Evolutionary conservation across 2,329 filamentous ascomycete genomes (phyloP).

Genomic region (Neurospora sp.): DNA sequence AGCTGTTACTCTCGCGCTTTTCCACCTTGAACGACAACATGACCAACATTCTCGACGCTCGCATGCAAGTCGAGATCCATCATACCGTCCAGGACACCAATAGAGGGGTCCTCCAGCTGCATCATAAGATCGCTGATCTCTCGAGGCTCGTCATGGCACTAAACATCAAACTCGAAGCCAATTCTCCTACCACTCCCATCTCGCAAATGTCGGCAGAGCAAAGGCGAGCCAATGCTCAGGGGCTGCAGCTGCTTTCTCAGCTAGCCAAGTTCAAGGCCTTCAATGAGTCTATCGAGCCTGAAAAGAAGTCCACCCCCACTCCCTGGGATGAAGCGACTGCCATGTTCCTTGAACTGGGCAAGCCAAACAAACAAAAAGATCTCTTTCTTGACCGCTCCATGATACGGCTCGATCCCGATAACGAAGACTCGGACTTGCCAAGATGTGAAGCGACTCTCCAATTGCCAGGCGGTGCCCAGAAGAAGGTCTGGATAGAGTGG

Average conservation of each 20-base stretch:
- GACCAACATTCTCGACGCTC: conserved; percentile 36
- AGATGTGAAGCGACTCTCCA: conserved; percentile 31
- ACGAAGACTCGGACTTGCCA: conserved; percentile 24
- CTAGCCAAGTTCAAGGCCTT: conserved; percentile 42
- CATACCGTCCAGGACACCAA: conserved; percentile 39
- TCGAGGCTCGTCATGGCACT: conserved; percentile 35
- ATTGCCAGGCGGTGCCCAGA: conserved; percentile 22
- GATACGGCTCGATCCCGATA: conserved; percentile 23
- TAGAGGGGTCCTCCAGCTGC: conserved; percentile 34
- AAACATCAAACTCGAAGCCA: conserved; percentile 30
- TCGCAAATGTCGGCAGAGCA: conserved; percentile 25
- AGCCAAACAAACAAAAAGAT: conserved; percentile 22
- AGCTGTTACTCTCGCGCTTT: conserved; percentile 33
- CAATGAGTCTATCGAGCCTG: conserved; percentile 34
- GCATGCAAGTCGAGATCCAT: conserved; percentile 36
- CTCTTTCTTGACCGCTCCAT: conserved; percentile 26
- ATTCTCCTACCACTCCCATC: conserved; percentile 6
- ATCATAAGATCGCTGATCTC: conserved; percentile 35
- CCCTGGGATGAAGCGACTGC: conserved; percentile 27
- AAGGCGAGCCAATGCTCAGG: conserved; percentile 29
- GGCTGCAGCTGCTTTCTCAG: conserved; percentile 30
- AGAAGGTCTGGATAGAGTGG: conserved; percentile 40
- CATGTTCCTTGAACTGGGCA: conserved; percentile 29
- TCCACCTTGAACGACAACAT: conserved; percentile 36
- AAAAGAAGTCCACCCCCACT: conserved; percentile 10